Base-by-base conservation (phyloP, 352 stramenopile genomes). In the Globisporangium ultimum region DNA sequence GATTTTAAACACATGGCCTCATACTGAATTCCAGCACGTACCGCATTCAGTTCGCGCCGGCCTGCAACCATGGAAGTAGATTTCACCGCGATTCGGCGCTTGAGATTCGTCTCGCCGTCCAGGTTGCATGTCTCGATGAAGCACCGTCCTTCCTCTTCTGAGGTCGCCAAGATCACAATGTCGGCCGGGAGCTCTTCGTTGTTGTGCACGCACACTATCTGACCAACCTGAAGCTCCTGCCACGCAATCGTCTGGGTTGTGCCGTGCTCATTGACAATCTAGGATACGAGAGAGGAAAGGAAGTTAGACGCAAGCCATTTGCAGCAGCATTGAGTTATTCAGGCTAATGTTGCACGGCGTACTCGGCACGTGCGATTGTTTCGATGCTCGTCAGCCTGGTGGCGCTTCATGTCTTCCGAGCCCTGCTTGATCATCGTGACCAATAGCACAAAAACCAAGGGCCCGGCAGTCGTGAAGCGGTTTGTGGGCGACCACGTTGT, bases 31-130 rank as follows among this genome's bases (percentile, higher is more conserved):
- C n/a, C n/a, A n/a, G n/a, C n/a, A 58, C 54, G 34, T 51, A 8
- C 63, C 43, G 42, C 64, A 6, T 71, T 58, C 7, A 76, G 46
- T 20, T 68, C 66, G 24, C 74, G 61, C 65, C 70, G 78, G 0
- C 70, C 64, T 28, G 67, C 60, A n/a, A 58, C 47, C 42, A 76
- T 61, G 9, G 76, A 71, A 2, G 73, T 82, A 6, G 67, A 49
- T 20, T 79, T 72, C 14, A 87, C 66, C 15, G 74, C 78, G 36
- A 83, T 56, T 46, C 87, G 68, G 15, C 79, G 61, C 55, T 97
- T 97, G 21, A 97, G 73, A 54, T 97, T 96, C 2, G 87, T 96
- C 53, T 97, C 89, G 1, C 89, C 89, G 51, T 97, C 89, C 3
- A 97, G 63, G 36, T 89, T 93, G 9, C 81, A 81, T 13, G 89